phyloP scores from a whole-genome alignment of 2,329 filamentous ascomycete species.

The Ceratocystis alfenasii region DNA sequence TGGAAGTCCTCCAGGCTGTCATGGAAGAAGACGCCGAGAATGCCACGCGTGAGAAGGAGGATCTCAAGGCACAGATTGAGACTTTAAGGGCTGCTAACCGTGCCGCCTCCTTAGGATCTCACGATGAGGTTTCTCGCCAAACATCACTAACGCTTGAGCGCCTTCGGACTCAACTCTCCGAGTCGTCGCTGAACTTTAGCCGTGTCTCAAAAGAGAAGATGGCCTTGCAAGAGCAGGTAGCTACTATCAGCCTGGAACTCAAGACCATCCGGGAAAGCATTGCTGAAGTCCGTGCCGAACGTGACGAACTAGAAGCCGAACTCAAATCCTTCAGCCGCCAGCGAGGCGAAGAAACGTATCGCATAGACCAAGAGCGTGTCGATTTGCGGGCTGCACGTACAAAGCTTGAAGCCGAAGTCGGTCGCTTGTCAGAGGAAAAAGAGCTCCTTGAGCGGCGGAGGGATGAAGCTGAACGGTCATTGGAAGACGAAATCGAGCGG shows the following conservation, averaged over 20 bases:
- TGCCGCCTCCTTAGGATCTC: constrained; percentile 26
- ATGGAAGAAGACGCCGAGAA: constrained; percentile 54
- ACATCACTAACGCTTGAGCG: constrained; percentile 32
- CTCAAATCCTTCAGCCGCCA: constrained; percentile 25
- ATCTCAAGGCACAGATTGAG: constrained; percentile 26
- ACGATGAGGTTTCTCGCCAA: constrained; percentile 23
- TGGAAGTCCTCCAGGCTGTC: constrained; percentile 58
- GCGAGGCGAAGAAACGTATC: constrained; percentile 46
- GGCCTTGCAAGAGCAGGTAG: constrained; percentile 50
- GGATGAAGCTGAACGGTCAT: constrained; percentile 47
- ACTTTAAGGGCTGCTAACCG: constrained; percentile 23
- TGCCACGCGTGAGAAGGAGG: constrained; percentile 31
- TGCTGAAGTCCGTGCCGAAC: constrained; percentile 49
- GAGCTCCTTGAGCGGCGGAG: constrained; percentile 44
- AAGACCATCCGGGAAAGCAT: constrained; percentile 45
- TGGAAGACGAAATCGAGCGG: constrained; percentile 55
- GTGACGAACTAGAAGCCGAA: constrained; percentile 52
- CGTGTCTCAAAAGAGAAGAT: constrained; percentile 50
- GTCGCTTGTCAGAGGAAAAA: constrained; percentile 53
- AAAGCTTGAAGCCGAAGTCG: constrained; percentile 55
- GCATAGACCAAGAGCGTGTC: constrained; percentile 55
- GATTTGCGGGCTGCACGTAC: constrained; percentile 56
- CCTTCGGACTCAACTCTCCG: constrained; percentile 45
- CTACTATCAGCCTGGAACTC: constrained; percentile 47
- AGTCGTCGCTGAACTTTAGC: constrained; percentile 45